These are phyloP conservation scores for Penicillium fuscoglaucum DNA, from an alignment of 2,329 filamentous ascomycete species.

Conservation along the genomic window DNA sequence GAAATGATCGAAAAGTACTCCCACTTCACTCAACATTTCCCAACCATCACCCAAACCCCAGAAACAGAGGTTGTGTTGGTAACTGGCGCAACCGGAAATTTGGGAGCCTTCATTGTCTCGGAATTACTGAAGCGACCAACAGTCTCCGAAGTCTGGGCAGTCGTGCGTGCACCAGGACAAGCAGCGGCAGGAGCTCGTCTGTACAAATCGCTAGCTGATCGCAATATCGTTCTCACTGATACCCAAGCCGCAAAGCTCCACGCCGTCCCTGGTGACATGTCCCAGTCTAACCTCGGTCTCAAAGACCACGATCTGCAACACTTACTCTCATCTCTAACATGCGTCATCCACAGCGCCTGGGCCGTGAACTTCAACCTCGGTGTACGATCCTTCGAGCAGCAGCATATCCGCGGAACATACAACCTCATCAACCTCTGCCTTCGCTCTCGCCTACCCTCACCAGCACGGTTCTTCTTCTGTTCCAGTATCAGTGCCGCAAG, in stretches of 20 bases:
- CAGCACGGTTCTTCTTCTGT: slow-evolving; percentile 52
- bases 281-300: slow-evolving; percentile 53
- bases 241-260: slow-evolving; percentile 42
- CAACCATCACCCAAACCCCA: slow-evolving; percentile 28
- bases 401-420: slow-evolving; percentile 53
- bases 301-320: slow-evolving; percentile 40
- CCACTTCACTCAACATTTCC: slow-evolving; percentile 31
- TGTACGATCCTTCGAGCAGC: slow-evolving; percentile 56
- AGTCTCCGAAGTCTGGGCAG: slow-evolving; percentile 54
- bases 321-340: slow-evolving; percentile 48
- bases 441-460: slow-evolving; percentile 28
- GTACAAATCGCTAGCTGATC: slow-evolving; percentile 42
- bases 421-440: slow-evolving; percentile 48
- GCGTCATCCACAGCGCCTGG: slow-evolving; percentile 65
- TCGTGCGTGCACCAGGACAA: slow-evolving; percentile 50
- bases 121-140: slow-evolving; percentile 40
- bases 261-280: slow-evolving; percentile 51
- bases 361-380: slow-evolving; percentile 64
- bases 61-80: slow-evolving; percentile 44
- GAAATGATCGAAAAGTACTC: slow-evolving; percentile 51
- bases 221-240: slow-evolving; percentile 32
- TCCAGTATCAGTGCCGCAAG: slow-evolving; percentile 52
- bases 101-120: slow-evolving; percentile 61
- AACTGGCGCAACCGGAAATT: slow-evolving; percentile 66
- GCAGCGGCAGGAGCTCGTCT: slow-evolving; percentile 49